Conservation (phyloP, 768 basidiomycete species). For the Mycena galopus region DNA sequence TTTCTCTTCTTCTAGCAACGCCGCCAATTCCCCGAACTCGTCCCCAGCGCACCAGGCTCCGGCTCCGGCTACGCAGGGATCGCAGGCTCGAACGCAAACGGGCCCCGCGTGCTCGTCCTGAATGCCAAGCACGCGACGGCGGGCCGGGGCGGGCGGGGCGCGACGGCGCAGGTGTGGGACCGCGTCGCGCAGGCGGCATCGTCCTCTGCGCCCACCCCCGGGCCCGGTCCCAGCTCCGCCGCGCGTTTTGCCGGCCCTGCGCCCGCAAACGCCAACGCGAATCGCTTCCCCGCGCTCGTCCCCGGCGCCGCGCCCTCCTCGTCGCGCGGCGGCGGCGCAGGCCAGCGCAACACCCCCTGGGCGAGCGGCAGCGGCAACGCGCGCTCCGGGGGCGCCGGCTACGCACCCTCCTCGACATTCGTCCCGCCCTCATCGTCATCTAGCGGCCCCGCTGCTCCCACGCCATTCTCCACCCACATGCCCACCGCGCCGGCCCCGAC, state of each 20-base stretch:
- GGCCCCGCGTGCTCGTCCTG: slow-evolving; percentile 85
- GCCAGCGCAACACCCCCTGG: slow-evolving; percentile 74
- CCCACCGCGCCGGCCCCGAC: slow-evolving; percentile 21
- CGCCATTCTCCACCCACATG: slow-evolving; percentile 27
- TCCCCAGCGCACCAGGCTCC: slow-evolving; percentile 64
- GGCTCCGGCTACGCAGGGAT: slow-evolving; percentile 84
- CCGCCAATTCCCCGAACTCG: slow-evolving; percentile 85
- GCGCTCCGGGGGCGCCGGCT: slow-evolving; percentile 33
- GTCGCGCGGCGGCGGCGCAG: slow-evolving; percentile 57
- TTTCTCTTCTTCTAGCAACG: slow-evolving; percentile 69
- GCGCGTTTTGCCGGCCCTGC: no score
- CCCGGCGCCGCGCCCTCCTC: slow-evolving; percentile 22
- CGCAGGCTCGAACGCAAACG: no score
- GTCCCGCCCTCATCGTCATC: slow-evolving; percentile 44
- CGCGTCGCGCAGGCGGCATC: slow-evolving; percentile 88
- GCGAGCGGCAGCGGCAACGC: slow-evolving; percentile 53
- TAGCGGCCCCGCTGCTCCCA: slow-evolving; percentile 37
- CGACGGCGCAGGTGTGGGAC: slow-evolving; percentile 81
- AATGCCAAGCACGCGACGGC: slow-evolving; percentile 85
- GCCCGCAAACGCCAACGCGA: slow-evolving; percentile 33
- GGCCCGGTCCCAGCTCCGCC: no score
- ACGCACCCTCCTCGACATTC: slow-evolving; percentile 41
- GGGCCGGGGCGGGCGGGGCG: slow-evolving; percentile 67
- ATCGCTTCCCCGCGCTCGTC: slow-evolving; percentile 52
- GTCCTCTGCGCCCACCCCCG: slow-evolving; percentile 46